A percentile compares a stretch with the other conserved stretches of the same genome.
These are phyloP conservation scores for Colletotrichum nymphaeae DNA, from an alignment of 2,329 filamentous ascomycete genomes.

Conservation along the genomic window DNA sequence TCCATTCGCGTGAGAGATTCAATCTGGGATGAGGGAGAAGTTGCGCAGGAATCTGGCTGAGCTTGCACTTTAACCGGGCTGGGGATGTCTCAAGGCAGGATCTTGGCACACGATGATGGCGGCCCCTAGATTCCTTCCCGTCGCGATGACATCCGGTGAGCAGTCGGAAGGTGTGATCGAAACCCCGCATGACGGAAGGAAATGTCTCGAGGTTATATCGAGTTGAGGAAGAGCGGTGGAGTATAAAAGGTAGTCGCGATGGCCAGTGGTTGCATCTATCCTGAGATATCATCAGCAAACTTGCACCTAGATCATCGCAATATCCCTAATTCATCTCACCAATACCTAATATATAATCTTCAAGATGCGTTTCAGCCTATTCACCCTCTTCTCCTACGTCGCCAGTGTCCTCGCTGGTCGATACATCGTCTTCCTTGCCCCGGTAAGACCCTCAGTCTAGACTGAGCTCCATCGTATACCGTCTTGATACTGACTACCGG, in stretches of 20 bases:
- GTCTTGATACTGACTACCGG: neutral
- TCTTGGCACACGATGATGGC: neutral
- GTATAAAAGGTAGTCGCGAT: neutral
- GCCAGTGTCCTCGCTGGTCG: neutral
- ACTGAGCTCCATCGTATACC: neutral
- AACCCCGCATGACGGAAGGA: neutral
- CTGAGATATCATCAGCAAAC: neutral
- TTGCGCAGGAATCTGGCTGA: neutral
- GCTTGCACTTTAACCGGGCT: neutral
- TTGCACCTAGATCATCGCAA: no score
- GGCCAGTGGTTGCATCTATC: neutral
- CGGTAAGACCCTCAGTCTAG: neutral
- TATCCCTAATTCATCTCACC: neutral
- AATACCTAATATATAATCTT: neutral
- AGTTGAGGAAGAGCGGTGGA: neutral
- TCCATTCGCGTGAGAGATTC: neutral
- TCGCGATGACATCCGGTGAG: neutral
- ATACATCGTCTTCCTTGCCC: conserved; percentile 20
- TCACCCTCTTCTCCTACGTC: neutral
- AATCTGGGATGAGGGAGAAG: neutral
- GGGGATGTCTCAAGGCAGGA: neutral
- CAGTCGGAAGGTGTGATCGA: neutral
- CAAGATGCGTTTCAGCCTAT: neutral
- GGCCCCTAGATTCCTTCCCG: neutral
- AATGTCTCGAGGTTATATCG: neutral